These are phyloP conservation scores for Colletotrichum liaoningense DNA, from an alignment of 2,329 filamentous ascomycete species.

Conservation along the genomic window DNA sequence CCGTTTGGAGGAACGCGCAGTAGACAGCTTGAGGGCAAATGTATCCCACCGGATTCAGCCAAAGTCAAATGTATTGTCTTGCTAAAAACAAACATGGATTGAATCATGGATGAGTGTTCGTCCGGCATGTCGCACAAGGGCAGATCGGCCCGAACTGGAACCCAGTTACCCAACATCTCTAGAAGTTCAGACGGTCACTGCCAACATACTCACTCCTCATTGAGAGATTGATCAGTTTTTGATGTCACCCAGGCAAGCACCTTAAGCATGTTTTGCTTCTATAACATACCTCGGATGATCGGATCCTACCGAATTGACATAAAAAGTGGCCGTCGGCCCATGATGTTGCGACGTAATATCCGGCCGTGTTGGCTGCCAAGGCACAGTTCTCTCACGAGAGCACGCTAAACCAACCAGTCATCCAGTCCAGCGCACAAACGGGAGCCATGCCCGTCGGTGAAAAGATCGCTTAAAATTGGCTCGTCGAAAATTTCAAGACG, in stretches of 20 bases:
- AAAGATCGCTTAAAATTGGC: conserved; percentile 1
- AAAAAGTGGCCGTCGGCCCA: conserved; percentile 23
- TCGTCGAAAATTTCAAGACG: not conserved
- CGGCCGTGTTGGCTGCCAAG: conserved; percentile 16
- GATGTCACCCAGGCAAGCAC: not conserved
- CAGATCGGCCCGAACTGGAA: not conserved
- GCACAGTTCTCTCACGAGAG: not conserved
- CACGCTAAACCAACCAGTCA: not conserved
- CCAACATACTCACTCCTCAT: not conserved
- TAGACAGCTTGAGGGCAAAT: not conserved
- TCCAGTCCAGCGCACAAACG: not conserved
- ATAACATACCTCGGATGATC: conserved; percentile 11
- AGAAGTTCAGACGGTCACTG: not conserved
- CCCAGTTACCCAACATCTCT: not conserved
- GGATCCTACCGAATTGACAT: conserved; percentile 24
- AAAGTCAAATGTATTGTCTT: not conserved
- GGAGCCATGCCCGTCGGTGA: conserved; percentile 6
- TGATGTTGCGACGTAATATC: conserved; percentile 22
- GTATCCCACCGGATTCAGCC: not conserved
- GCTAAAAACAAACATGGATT: not conserved
- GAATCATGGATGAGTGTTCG: not conserved
- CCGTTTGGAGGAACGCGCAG: not conserved
- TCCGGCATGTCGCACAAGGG: conserved; percentile 1
- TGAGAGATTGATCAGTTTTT: not conserved
- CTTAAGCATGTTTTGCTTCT: not conserved